These are phyloP conservation scores for Ambrosiella xylebori DNA, from an alignment of 2,329 filamentous ascomycete species.

Conservation along the genomic window DNA sequence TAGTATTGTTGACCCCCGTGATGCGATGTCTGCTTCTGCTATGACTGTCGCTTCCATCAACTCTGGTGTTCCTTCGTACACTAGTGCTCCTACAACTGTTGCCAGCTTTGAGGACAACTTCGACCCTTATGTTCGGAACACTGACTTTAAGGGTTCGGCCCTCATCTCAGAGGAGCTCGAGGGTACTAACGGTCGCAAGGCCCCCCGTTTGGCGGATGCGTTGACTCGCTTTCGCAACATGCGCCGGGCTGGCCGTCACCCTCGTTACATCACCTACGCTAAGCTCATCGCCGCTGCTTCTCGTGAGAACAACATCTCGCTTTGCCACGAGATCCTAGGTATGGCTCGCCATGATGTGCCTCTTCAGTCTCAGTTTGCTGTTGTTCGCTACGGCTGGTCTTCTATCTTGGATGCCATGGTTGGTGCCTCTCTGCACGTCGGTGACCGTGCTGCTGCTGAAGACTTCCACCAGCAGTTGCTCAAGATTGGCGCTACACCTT, in stretches of 20 bases:
- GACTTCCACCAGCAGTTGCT: constrained; percentile 84
- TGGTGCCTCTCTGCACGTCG: constrained; percentile 69
- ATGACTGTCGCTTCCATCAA: constrained; percentile 17
- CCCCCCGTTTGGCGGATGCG: constrained; percentile 61
- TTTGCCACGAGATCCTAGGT: constrained; percentile 71
- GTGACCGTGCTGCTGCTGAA: constrained; percentile 63
- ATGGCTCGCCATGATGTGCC: constrained; percentile 87
- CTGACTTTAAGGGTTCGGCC: constrained; percentile 84
- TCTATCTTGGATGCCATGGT: constrained; percentile 95
- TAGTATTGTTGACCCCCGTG: constrained; percentile 37
- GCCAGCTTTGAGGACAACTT: constrained; percentile 58
- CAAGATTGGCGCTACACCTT: constrained; percentile 77
- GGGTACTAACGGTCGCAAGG: constrained; percentile 55
- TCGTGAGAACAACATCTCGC: constrained; percentile 62
- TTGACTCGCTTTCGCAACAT: constrained; percentile 79
- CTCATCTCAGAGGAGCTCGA: constrained; percentile 82
- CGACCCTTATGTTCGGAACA: constrained; percentile 79
- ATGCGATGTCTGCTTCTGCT: constrained; percentile 22
- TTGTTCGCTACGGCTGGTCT: constrained; percentile 89
- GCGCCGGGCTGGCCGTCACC: constrained; percentile 76
- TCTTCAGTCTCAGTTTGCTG: constrained; percentile 62
- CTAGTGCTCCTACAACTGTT: constrained; percentile 34
- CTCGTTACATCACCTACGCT: constrained; percentile 89
- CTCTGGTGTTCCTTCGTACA: constrained; percentile 18
- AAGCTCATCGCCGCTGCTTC: constrained; percentile 86